Base-by-base conservation (phyloP, 306 rosid species). In the Trichosanthes cucumerina region DNA sequence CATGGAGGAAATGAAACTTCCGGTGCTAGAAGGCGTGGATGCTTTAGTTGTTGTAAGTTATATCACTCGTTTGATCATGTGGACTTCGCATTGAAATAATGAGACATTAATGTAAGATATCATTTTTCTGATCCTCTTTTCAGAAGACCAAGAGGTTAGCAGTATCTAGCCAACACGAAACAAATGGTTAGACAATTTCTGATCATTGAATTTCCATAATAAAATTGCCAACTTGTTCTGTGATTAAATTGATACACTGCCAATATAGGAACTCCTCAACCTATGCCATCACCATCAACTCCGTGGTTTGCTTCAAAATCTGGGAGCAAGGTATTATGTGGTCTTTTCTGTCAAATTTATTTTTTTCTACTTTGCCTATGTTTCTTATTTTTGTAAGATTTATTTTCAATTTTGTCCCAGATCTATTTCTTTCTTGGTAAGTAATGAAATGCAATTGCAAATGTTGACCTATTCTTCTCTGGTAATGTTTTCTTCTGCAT, bases 21-120 rank as follows among this genome's bases (percentile, higher is more conserved):
- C 98, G 3, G 79, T 58, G 39, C 57, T 90, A 71, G 97, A 95
- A 59, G 99, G 97, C 79, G 73, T 95, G 79, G 97, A 92, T 36
- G 79, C 63, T 57, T 86, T 95, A 54, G 68, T 84, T 36, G 79
- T 75, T 79, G 98, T 95, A 81, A 89, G 97, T 63, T 68, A 28
- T 54, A 9, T 50, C 57, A 66, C 46, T 24, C 76, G 26, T 71
- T 71, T 50, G 43, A 49, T 39, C 16, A 50, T 76, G 77, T 62
- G 68, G 16, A 82, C 69, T 54, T 14, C 66, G n/a, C 43, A 10
- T 72, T 46, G 59, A 26, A 47, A 72, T 46, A 21, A 62, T 76
- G 53, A 26, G 63, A 60, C 57, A n/a, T 76, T 26, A 58, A 24
- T 18, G 31, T 9, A 77, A 57, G 72, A 78, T 47, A 78, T 81